These are phyloP conservation scores for Nakazawaea ishiwadae DNA, from an alignment of 805 yeast species.

Conservation along the genomic window DNA sequence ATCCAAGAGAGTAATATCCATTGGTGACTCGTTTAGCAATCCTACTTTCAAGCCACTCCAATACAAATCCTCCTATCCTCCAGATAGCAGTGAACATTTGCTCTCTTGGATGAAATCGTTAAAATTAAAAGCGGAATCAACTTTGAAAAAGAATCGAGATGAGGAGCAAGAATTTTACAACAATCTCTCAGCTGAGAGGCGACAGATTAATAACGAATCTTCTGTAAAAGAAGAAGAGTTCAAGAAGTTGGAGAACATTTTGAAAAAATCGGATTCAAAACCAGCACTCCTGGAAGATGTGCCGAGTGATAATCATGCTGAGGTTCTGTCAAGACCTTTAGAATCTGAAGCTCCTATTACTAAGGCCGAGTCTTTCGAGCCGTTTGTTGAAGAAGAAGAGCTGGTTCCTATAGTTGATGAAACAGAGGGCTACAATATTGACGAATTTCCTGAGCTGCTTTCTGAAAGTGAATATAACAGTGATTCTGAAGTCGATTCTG, in stretches of 20 bases:
- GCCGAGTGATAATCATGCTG: no score
- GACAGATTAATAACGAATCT: constrained; percentile 19
- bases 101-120: constrained; percentile 30
- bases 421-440: not conserved
- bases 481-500: constrained; percentile 2
- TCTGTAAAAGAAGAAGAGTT: constrained; percentile 18
- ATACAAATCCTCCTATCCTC: no score
- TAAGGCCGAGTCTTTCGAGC: constrained; percentile 12
- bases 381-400: constrained; percentile 17
- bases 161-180: constrained; percentile 34
- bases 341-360: no score
- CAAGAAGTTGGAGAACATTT: constrained; percentile 18
- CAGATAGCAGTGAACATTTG: constrained; percentile 15
- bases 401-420: constrained; percentile 16
- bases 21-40: no score
- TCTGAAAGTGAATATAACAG: constrained; percentile 15
- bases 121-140: constrained; percentile 27
- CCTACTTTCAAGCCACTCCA: no score
- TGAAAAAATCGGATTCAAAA: constrained; percentile 19
- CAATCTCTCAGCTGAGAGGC: constrained; percentile 27
- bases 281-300: no score
- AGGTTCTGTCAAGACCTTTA: no score
- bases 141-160: constrained; percentile 24
- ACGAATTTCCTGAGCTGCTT: constrained; percentile 13
- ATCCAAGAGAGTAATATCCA: no score